Conservation (phyloP, 1,139 yeast species). For the Suhomyces panamericanus region DNA sequence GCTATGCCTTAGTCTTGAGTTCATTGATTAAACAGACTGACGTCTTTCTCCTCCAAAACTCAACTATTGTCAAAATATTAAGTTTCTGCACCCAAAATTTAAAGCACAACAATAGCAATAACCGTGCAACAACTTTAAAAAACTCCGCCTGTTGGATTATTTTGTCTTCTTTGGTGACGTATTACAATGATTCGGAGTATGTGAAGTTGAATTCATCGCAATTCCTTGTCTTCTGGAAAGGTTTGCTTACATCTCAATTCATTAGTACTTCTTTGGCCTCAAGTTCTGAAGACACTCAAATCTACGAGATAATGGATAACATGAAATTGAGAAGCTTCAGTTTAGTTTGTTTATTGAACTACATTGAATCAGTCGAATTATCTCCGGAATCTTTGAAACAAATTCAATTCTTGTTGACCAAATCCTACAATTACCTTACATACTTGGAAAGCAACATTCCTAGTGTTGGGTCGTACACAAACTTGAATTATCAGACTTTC, state of each 20-base stretch:
- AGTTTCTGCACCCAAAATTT: slow-evolving; percentile 51
- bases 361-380: slow-evolving; percentile 39
- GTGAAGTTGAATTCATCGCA: slow-evolving; percentile 74
- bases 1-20: slow-evolving; percentile 41
- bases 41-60: slow-evolving; percentile 39
- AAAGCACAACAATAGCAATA: slow-evolving; percentile 34
- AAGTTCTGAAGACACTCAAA: slow-evolving; percentile 24
- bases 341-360: slow-evolving; percentile 44
- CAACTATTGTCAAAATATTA: slow-evolving; percentile 43
- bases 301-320: slow-evolving; percentile 37
- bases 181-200: slow-evolving; percentile 42
- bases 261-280: slow-evolving; percentile 31
- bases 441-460: slow-evolving; percentile 43
- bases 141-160: slow-evolving; percentile 63
- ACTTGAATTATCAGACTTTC: slow-evolving; percentile 29
- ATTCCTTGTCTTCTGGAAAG: slow-evolving; percentile 77
- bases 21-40: slow-evolving; percentile 42
- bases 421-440: slow-evolving; percentile 44
- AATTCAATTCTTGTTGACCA: slow-evolving; percentile 43
- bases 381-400: slow-evolving; percentile 48
- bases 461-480: slow-evolving; percentile 36
- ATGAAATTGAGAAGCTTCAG: slow-evolving; percentile 42
- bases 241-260: slow-evolving; percentile 61
- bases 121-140: slow-evolving; percentile 23
- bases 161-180: slow-evolving; percentile 71